Conservation (phyloP, 345 rosid species). For the Eucalyptus shirleyi region DNA sequence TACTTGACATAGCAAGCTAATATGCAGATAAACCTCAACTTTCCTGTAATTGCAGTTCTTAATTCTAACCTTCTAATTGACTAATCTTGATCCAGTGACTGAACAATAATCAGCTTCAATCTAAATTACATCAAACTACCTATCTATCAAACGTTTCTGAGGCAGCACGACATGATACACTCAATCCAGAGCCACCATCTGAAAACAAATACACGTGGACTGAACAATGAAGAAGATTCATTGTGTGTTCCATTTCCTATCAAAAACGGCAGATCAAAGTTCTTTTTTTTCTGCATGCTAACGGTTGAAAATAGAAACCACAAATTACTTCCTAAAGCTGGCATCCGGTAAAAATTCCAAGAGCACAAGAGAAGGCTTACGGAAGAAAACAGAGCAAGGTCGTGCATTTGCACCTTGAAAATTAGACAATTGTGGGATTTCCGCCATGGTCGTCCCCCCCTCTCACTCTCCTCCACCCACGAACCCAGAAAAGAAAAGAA, state of each 20-base stretch:
- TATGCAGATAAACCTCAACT: background rate
- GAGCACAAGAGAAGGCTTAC: background rate
- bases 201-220: background rate
- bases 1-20: fast-evolving
- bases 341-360: background rate
- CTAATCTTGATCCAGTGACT: background rate
- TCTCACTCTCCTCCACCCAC: background rate
- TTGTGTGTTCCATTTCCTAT: background rate
- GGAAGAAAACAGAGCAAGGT: background rate
- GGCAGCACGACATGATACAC: background rate
- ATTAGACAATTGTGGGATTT: background rate
- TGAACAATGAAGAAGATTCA: background rate
- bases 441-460: background rate
- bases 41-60: background rate
- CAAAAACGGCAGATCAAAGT: background rate
- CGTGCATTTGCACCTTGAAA: background rate
- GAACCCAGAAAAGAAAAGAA: background rate
- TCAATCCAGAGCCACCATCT: background rate
- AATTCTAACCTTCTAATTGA: background rate
- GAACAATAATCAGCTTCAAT: background rate
- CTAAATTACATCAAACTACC: background rate
- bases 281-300: background rate
- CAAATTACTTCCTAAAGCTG: background rate
- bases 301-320: background rate
- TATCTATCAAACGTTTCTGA: background rate